Evolutionary conservation across 2,329 filamentous ascomycete genomes (phyloP).

Genomic region (Blumeria graminis): DNA sequence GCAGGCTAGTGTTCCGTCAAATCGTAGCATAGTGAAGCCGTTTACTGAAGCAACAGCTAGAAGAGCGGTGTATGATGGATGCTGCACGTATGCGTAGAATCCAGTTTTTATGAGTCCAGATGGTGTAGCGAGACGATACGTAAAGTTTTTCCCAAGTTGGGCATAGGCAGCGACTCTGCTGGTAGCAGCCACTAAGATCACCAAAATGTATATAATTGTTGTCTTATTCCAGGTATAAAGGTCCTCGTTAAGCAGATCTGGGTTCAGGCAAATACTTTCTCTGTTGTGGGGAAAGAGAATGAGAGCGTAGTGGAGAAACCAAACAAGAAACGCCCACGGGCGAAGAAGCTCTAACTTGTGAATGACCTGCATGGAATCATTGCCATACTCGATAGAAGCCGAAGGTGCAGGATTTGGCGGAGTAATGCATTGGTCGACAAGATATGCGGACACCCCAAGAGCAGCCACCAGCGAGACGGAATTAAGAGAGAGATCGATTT

Average conservation of each 20-base stretch:
- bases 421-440: constrained; percentile 3
- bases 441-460: constrained; percentile 1
- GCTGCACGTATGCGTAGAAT: constrained; percentile 49
- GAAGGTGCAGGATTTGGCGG: constrained; percentile 4
- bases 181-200: constrained; percentile 9
- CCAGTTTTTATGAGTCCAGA: constrained; percentile 56
- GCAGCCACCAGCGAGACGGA: constrained; percentile 1
- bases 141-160: constrained; percentile 26
- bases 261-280: constrained; percentile 3
- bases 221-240: constrained; percentile 12
- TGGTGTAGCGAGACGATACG: constrained; percentile 25
- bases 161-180: constrained; percentile 19
- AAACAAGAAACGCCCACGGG: not conserved
- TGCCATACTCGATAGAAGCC: not conserved
- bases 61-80: constrained; percentile 50
- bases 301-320: constrained; percentile 4
- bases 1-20: constrained; percentile 19
- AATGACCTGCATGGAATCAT: not conserved
- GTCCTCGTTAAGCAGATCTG: constrained; percentile 3
- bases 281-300: constrained; percentile 4
- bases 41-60: constrained; percentile 15
- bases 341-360: not conserved
- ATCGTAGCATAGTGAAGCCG: constrained; percentile 15
- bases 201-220: constrained; percentile 6
- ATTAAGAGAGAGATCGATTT: not conserved